Evolutionary conservation across 306 rosid genomes (phyloP).

Genomic region (Chamaecrista fasciculata): DNA sequence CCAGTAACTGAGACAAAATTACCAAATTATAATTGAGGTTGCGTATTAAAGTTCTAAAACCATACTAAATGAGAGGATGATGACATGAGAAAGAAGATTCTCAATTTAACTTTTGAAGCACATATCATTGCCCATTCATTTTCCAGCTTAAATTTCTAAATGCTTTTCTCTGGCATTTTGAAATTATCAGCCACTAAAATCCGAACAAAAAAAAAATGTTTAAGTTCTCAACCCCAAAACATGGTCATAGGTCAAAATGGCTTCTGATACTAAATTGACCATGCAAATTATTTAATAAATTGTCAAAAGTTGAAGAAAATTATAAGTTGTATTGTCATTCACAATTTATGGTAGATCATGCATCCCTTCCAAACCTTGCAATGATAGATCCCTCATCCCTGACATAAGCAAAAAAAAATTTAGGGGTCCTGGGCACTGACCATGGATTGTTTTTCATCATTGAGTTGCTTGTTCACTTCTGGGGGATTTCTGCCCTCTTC

Average conservation of each 20-base stretch:
- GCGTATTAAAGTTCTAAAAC: background rate
- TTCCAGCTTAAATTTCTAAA: background rate
- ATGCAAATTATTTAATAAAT: background rate
- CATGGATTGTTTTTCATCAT: slow-evolving; percentile 77
- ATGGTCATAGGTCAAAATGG: background rate
- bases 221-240: background rate
- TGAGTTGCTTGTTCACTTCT: slow-evolving; percentile 73
- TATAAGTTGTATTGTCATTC: background rate
- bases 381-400: background rate
- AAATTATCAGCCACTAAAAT: background rate
- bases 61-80: background rate
- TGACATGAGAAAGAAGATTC: background rate
- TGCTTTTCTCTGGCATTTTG: background rate
- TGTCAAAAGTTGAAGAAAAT: background rate
- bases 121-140: background rate
- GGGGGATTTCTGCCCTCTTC: slow-evolving; percentile 69
- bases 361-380: background rate
- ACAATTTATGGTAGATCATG: background rate
- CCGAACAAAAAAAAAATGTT: background rate
- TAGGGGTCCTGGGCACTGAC: slow-evolving; percentile 38
- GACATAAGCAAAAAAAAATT: background rate
- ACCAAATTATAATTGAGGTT: background rate
- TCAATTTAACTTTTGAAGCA: background rate
- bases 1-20: background rate
- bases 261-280: background rate